Evolutionary conservation across 192 early-diverging fungal species (phyloP).

Genomic region (Coemansia sp.): DNA sequence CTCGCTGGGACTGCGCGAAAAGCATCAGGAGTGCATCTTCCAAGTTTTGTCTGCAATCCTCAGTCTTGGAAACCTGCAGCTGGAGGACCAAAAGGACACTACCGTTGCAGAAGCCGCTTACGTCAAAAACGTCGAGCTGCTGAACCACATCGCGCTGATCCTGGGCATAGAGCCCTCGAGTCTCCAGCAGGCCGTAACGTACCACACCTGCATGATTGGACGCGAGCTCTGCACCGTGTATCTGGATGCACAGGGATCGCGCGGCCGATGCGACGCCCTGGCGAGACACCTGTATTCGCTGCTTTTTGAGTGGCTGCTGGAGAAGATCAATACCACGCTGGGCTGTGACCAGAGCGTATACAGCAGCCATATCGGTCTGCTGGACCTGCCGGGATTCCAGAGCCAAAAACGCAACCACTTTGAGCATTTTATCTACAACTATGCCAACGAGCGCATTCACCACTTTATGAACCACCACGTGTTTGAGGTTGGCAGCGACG

Average conservation of each 20-base stretch:
- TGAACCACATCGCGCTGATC: constrained; percentile 82
- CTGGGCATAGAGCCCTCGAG: constrained; percentile 76
- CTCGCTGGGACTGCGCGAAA: constrained; percentile 80
- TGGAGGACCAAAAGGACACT: constrained; percentile 69
- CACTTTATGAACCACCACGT: constrained; percentile 71
- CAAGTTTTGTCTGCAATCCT: constrained; percentile 83
- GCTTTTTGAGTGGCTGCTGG: constrained; percentile 80
- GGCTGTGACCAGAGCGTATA: constrained; percentile 63
- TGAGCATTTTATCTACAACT: constrained; percentile 76
- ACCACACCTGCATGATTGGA: constrained; percentile 82
- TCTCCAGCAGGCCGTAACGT: constrained; percentile 81
- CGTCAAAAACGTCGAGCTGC: constrained; percentile 74
- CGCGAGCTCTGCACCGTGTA: constrained; percentile 82
- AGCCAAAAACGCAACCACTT: constrained; percentile 56
- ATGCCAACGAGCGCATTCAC: constrained; percentile 86
- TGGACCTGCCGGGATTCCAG: constrained; percentile 87
- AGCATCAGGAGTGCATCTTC: constrained; percentile 82
- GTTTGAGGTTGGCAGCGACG: constrained; percentile 67
- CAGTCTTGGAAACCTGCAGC: constrained; percentile 84
- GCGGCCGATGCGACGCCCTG: constrained; percentile 68
- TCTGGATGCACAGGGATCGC: constrained; percentile 73
- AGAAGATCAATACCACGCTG: constrained; percentile 77
- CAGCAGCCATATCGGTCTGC: constrained; percentile 79
- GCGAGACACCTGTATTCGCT: constrained; percentile 79
- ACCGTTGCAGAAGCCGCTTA: constrained; percentile 71